phyloP scores from a whole-genome alignment of 305 asterid species.

The Caryopteris hybrid region DNA sequence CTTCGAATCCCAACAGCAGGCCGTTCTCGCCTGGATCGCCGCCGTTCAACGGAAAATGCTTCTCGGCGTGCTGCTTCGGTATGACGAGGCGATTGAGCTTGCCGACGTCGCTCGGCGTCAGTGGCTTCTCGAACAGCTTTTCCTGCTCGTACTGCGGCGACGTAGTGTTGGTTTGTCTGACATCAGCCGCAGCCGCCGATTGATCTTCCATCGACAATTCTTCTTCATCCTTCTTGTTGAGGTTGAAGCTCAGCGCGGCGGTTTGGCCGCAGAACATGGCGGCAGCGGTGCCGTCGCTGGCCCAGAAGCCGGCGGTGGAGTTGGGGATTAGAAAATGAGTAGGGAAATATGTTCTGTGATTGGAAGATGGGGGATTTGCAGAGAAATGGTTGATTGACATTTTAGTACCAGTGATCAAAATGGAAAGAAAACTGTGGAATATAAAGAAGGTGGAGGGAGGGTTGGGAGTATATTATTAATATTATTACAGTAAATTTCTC shows the following conservation, averaged over 20 bases:
- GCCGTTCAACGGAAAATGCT: slow-evolving; percentile 39
- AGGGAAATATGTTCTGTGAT: neutral
- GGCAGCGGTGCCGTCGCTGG: neutral
- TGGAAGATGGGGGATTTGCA: slow-evolving; percentile 18
- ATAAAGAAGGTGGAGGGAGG: neutral
- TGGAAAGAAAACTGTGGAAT: slow-evolving; percentile 13
- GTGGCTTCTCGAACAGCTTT: slow-evolving; percentile 43
- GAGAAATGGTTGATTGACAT: slow-evolving; percentile 33
- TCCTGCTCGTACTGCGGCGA: neutral
- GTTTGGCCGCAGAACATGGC: neutral
- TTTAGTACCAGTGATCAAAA: neutral
- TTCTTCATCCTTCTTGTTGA: slow-evolving; percentile 17
- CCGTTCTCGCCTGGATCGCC: slow-evolving; percentile 35
- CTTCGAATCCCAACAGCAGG: slow-evolving; percentile 42
- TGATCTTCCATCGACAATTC: neutral
- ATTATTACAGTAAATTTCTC: slow-evolving; percentile 1
- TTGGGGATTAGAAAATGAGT: neutral
- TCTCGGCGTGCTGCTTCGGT: slow-evolving; percentile 60
- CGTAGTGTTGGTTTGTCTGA: neutral
- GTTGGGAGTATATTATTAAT: neutral
- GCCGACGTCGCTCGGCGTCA: slow-evolving; percentile 67
- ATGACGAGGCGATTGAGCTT: slow-evolving; percentile 62
- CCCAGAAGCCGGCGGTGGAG: neutral
- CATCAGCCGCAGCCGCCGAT: neutral
- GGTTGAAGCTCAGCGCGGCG: slow-evolving; percentile 21